These are phyloP conservation scores for Brasilioporus rufonigricans DNA, from an alignment of 768 basidiomycete genomes.

Conservation along the genomic window DNA sequence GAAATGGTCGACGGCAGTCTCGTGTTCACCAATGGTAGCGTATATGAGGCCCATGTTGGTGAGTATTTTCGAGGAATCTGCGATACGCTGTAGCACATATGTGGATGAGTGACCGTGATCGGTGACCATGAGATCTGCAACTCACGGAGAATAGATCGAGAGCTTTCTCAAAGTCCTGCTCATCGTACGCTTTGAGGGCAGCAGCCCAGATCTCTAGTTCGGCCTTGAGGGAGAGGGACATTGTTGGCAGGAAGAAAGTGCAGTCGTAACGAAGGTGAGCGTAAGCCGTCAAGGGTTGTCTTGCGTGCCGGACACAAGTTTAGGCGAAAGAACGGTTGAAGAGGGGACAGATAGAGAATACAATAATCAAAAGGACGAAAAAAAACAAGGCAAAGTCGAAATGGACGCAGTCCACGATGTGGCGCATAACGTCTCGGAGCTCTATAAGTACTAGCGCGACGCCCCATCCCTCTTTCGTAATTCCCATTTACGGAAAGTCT, in stretches of 20 bases:
- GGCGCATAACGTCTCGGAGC: too few species aligned
- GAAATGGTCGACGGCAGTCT: conserved; percentile 80
- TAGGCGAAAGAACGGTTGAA: not conserved
- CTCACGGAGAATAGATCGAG: conserved; percentile 74
- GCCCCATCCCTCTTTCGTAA: too few species aligned
- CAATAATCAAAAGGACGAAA: too few species aligned
- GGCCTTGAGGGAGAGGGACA: conserved; percentile 55
- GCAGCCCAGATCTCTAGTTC: conserved; percentile 86
- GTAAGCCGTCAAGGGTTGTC: not conserved
- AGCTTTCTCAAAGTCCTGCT: conserved; percentile 72
- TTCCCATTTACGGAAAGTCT: too few species aligned
- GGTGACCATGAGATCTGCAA: conserved; percentile 2
- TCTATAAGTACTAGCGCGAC: too few species aligned
- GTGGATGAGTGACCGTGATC: not conserved
- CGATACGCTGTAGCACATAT: conserved; percentile 78
- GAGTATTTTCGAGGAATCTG: conserved; percentile 85
- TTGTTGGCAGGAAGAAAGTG: conserved; percentile 2
- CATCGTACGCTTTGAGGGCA: conserved; percentile 87
- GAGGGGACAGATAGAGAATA: too few species aligned
- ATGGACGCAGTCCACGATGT: too few species aligned
- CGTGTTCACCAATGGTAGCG: conserved; percentile 88
- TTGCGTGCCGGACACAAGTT: conserved; percentile 29
- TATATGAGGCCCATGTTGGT: conserved; percentile 94
- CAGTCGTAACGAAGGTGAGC: not conserved
- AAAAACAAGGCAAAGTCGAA: too few species aligned